Conservation (phyloP, 345 rosid species). For the Sisymbrium irio region DNA sequence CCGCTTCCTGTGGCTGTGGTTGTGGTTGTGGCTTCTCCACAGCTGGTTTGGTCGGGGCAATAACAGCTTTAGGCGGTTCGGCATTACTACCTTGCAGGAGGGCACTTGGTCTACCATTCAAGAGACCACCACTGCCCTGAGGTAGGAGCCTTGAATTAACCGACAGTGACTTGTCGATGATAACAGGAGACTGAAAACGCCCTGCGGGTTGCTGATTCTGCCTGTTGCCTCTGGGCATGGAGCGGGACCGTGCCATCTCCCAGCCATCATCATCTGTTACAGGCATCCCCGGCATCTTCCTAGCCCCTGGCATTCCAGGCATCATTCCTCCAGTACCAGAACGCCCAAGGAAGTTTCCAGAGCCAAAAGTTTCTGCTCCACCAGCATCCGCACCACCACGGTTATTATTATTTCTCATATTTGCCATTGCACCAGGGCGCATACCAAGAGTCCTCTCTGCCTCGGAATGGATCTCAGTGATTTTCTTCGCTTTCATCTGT, state of each 20-base stretch:
- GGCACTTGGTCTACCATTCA: conserved; percentile 67
- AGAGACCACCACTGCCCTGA: conserved; percentile 64
- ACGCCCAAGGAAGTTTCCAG: conserved; percentile 54
- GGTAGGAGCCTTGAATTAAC: conserved; percentile 62
- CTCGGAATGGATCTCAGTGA: conserved; percentile 87
- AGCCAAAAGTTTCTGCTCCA: conserved; percentile 42
- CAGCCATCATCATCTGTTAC: conserved; percentile 62
- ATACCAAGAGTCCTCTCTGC: conserved; percentile 87
- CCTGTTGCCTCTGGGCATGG: conserved; percentile 77
- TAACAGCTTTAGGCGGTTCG: conserved; percentile 17
- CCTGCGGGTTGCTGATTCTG: conserved; percentile 42
- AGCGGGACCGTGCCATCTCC: conserved; percentile 66
- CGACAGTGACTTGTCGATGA: conserved; percentile 46
- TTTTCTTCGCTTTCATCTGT: conserved; percentile 90
- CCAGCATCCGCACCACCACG: conserved; percentile 18
- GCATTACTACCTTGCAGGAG: conserved; percentile 61
- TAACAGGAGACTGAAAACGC: conserved; percentile 46
- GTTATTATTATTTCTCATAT: conserved; percentile 48
- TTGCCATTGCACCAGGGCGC: conserved; percentile 92
- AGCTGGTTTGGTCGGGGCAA: conserved; percentile 29
- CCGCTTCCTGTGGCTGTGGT: conserved; percentile 11
- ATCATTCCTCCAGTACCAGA: conserved; percentile 93
- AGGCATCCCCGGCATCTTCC: conserved; percentile 91
- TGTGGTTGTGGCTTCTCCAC: conserved; percentile 13
- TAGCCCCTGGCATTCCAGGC: conserved; percentile 94